These are phyloP conservation scores for Tolypocladium paradoxum DNA, from an alignment of 2,329 filamentous ascomycete species.

Conservation along the genomic window DNA sequence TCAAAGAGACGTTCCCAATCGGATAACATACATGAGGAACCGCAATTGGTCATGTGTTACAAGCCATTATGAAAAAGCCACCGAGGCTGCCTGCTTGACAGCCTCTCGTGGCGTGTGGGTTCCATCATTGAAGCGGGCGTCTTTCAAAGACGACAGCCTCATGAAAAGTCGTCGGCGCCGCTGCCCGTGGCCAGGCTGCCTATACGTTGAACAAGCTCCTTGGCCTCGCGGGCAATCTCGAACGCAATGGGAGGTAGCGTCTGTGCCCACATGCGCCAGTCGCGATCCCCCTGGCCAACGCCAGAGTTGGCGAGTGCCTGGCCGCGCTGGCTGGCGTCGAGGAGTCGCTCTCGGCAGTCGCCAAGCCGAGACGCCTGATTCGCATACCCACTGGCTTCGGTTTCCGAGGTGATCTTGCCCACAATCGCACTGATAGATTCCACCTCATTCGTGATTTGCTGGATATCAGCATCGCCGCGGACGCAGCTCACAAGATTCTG, in stretches of 20 bases:
- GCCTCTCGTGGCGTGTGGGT: not conserved
- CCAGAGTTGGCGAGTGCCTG: conserved; percentile 44
- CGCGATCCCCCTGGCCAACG: conserved; percentile 34
- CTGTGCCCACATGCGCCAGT: conserved; percentile 56
- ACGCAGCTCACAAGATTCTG: conserved; percentile 69
- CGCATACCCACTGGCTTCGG: conserved; percentile 43
- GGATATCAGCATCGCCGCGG: conserved; percentile 51
- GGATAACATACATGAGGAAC: not conserved
- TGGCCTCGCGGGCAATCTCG: conserved; percentile 71
- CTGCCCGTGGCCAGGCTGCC: conserved; percentile 21
- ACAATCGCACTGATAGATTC: conserved; percentile 60
- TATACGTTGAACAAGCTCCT: conserved; percentile 50
- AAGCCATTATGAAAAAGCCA: not conserved
- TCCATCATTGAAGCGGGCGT: not conserved
- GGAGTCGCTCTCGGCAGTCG: conserved; percentile 52
- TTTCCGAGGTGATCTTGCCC: conserved; percentile 56
- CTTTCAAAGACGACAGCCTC: conserved; percentile 10
- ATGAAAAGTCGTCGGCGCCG: conserved; percentile 37
- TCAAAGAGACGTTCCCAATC: not conserved
- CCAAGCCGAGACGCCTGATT: conserved; percentile 47
- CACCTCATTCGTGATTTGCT: conserved; percentile 59
- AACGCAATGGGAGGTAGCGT: conserved; percentile 77
- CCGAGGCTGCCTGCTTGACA: not conserved
- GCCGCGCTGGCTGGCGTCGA: conserved; percentile 52
- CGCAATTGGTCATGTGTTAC: not conserved